These are phyloP conservation scores for Suhomyces anneliseae DNA, from an alignment of 1,139 yeast genomes.

Conservation along the genomic window DNA sequence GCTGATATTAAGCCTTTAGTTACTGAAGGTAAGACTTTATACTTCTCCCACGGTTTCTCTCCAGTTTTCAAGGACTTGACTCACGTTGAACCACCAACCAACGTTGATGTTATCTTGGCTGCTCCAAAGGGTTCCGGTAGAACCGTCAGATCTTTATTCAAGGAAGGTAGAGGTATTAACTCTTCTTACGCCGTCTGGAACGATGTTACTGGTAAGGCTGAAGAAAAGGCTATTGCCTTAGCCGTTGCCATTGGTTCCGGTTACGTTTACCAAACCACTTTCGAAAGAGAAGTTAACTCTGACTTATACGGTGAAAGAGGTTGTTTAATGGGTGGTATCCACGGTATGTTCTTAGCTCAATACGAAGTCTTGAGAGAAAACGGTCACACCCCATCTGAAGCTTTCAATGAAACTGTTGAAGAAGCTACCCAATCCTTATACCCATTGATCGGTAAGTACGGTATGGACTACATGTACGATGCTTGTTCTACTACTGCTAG, in stretches of 20 bases:
- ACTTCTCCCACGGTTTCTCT: conserved; percentile 99
- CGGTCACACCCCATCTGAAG: conserved; percentile 99
- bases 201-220: conserved; percentile 98
- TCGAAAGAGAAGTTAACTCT: conserved; percentile 98
- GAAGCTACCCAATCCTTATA: conserved; percentile 99
- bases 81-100: conserved; percentile 90
- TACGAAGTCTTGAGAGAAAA: conserved; percentile 99
- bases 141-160: conserved; percentile 98
- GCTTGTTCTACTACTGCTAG: conserved; percentile 99
- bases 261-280: conserved; percentile 99
- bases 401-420: conserved; percentile 99
- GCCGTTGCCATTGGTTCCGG: conserved; percentile 99
- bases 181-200: conserved; percentile 99
- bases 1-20: conserved; percentile 77
- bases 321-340: conserved; percentile 99
- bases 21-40: conserved; percentile 95
- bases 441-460: conserved; percentile 98
- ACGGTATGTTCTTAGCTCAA: conserved; percentile 99
- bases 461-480: conserved; percentile 99
- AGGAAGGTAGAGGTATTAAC: conserved; percentile 99
- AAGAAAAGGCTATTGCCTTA: conserved; percentile 97
- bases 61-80: conserved; percentile 98
- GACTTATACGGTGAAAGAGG: conserved; percentile 99
- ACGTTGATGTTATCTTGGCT: conserved; percentile 95
- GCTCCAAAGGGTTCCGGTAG: conserved; percentile 99